phyloP scores from a whole-genome alignment of 257 asterid species.

The Penstemon newberryi region DNA sequence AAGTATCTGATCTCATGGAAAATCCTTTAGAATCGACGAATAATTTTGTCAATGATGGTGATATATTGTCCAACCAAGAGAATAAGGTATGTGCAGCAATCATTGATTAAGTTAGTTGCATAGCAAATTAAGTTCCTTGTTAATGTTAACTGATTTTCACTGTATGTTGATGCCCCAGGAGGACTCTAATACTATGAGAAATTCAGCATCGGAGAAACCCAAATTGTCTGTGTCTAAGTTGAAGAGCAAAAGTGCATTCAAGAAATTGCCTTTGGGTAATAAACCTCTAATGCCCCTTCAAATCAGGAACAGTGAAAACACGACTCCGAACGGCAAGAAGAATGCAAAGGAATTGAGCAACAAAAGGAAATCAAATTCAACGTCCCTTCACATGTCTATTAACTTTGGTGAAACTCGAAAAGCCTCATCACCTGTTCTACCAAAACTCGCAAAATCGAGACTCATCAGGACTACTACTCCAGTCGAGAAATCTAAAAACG shows the following conservation, averaged over 20 bases:
- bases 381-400: slow-evolving; percentile 65
- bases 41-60: slow-evolving; percentile 27
- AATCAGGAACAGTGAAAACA: slow-evolving; percentile 35
- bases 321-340: slow-evolving; percentile 39
- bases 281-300: slow-evolving; percentile 34
- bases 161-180: slow-evolving; percentile 24
- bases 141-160: slow-evolving; percentile 21
- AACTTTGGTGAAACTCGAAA: slow-evolving; percentile 37
- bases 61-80: slow-evolving; percentile 27
- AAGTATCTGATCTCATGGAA: slow-evolving; percentile 32
- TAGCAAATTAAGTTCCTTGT: slow-evolving; percentile 12
- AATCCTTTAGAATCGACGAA: slow-evolving; percentile 27
- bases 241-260: slow-evolving; percentile 25
- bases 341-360: slow-evolving; percentile 31
- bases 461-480: slow-evolving; percentile 33
- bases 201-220: slow-evolving; percentile 31
- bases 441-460: slow-evolving; percentile 44
- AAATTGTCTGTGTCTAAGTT: slow-evolving; percentile 33
- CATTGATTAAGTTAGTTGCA: slow-evolving; percentile 8
- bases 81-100: slow-evolving; percentile 14
- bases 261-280: slow-evolving; percentile 32
- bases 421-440: slow-evolving; percentile 39
- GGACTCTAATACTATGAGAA: slow-evolving; percentile 39
- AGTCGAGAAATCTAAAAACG: slow-evolving; percentile 47
- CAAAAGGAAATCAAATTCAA: slow-evolving; percentile 43